Evolutionary conservation across 2,329 filamentous ascomycete genomes (phyloP), one percentile per base, ranked within the genome.

Genomic region (Hyphodiscus sp.): DNA sequence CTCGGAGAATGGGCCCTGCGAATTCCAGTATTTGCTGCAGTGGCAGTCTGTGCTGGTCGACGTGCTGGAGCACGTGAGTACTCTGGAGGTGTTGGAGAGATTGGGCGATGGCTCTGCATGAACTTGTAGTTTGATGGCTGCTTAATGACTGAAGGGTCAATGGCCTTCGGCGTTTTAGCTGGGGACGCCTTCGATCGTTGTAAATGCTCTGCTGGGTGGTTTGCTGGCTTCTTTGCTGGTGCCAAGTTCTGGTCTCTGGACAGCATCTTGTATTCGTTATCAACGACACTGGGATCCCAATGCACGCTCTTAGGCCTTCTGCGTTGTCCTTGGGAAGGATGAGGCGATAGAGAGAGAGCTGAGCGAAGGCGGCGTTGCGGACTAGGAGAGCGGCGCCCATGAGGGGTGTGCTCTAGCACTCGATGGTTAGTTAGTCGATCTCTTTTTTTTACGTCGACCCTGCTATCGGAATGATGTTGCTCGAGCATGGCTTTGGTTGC

Each of bases 211-310:
- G 18, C 13, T 41, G 41, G 2, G 13, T 48, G 8, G 20, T 13
- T 20, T 20, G 45, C 26, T 33, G n/a, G 8, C 42, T 16, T 18
- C 5, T 18, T 20, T 42, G 26, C 45, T 51, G 44, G n/a, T 49
- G 41, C 23, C 43, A 46, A 42, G 19, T 41, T 30, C 18, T 43
- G 43, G 19, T 26, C 44, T 45, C 38, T 51, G 11, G 41, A 5
- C 3, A 18, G 29, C 43, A 45, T 50, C 23, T 51, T 53, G 16
- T 38, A 23, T 29, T 60, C 54, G 33, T 58, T 58, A 42, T 58
- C 53, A 33, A 61, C 29, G 10, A 57, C 49, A 11, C 56, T 45
- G 10, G 57, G 23, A 41, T 52, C 55, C 56, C 60, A 65, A 20
- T 51, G 56, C 10, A 64, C 61, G 45, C 41, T 57, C 45, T 63